A percentile compares a stretch with the other conserved stretches of the same genome.
These are phyloP conservation scores for Hagleromyces aurorensis DNA, from an alignment of 805 yeast species.

Conservation along the genomic window DNA sequence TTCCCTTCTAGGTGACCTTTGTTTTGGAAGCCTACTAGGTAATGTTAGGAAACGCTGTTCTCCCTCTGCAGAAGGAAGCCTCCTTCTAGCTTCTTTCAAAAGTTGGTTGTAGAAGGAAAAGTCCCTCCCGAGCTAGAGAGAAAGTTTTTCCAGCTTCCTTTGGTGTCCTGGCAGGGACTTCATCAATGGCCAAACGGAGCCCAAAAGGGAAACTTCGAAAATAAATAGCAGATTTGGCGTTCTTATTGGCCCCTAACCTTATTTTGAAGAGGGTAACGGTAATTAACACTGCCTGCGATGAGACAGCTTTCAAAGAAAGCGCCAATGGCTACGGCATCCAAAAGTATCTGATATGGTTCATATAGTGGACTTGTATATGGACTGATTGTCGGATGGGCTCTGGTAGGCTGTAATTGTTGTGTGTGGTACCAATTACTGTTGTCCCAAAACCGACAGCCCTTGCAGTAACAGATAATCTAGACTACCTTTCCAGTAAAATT, in stretches of 20 bases:
- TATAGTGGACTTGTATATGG: too few relatives aligned
- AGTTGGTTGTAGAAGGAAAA: conserved; percentile 7
- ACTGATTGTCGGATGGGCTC: too few relatives aligned
- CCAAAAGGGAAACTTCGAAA: background rate
- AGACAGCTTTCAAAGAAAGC: too few relatives aligned
- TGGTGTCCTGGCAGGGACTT: conserved; percentile 1
- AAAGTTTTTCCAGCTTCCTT: too few relatives aligned
- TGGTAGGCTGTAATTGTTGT: too few relatives aligned
- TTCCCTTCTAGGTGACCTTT: background rate
- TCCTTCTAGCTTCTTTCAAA: conserved; percentile 3
- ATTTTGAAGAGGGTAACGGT: too few relatives aligned
- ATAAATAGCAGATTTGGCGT: too few relatives aligned
- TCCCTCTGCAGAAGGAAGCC: conserved; percentile 1
- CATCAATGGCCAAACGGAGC: conserved; percentile 1
- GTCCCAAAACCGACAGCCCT: conserved; percentile 1
- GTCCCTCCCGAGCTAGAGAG: conserved; percentile 6
- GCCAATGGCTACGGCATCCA: too few relatives aligned
- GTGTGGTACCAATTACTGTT: too few relatives aligned
- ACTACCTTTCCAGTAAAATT: background rate
- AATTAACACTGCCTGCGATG: too few relatives aligned
- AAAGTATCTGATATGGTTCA: too few relatives aligned
- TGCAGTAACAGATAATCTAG: background rate
- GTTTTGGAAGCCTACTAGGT: background rate
- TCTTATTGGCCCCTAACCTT: too few relatives aligned
- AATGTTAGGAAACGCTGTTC: conserved; percentile 4